A percentile compares a stretch with the other conserved stretches of the same genome.
phyloP scores from a whole-genome alignment of 2,329 filamentous ascomycete genomes.

The Exophiala calicioides region DNA sequence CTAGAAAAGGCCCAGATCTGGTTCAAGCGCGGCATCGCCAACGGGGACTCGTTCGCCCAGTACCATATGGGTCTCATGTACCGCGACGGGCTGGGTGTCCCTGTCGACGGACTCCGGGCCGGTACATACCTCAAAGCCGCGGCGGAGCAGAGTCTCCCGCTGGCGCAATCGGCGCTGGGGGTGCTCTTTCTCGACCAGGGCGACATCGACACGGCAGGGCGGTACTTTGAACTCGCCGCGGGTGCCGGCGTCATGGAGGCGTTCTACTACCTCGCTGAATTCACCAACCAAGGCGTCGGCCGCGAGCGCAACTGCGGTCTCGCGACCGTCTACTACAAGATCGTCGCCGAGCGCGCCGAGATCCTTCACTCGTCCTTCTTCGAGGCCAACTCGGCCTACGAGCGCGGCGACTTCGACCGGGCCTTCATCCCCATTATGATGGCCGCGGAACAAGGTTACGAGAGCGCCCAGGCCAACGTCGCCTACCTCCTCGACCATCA shows the following conservation, averaged over 20 bases:
- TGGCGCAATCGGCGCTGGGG: slow-evolving; percentile 80
- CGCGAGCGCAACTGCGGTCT: slow-evolving; percentile 75
- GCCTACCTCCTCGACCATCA: slow-evolving; percentile 80
- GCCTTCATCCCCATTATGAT: slow-evolving; percentile 81
- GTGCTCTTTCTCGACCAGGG: slow-evolving; percentile 85
- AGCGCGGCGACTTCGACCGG: slow-evolving; percentile 73
- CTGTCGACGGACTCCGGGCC: slow-evolving; percentile 69
- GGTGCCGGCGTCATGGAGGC: slow-evolving; percentile 83
- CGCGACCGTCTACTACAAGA: slow-evolving; percentile 80
- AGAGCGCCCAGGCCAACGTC: slow-evolving; percentile 85
- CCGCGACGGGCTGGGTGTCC: slow-evolving; percentile 72
- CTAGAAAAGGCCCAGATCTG: slow-evolving; percentile 74
- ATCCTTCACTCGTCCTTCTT: slow-evolving; percentile 73
- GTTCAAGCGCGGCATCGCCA: slow-evolving; percentile 76
- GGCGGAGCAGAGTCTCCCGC: slow-evolving; percentile 77
- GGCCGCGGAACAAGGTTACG: slow-evolving; percentile 90
- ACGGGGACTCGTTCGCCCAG: slow-evolving; percentile 79
- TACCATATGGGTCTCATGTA: slow-evolving; percentile 83
- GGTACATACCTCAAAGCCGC: slow-evolving; percentile 75
- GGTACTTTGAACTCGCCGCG: slow-evolving; percentile 85
- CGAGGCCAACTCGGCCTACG: slow-evolving; percentile 81
- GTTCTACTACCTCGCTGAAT: slow-evolving; percentile 88
- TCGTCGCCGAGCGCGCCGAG: slow-evolving; percentile 72
- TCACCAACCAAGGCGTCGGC: slow-evolving; percentile 77
- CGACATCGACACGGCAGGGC: slow-evolving; percentile 74